Base-by-base conservation (phyloP, 805 yeast genomes). In the Tetrapisispora taiwanensis region DNA sequence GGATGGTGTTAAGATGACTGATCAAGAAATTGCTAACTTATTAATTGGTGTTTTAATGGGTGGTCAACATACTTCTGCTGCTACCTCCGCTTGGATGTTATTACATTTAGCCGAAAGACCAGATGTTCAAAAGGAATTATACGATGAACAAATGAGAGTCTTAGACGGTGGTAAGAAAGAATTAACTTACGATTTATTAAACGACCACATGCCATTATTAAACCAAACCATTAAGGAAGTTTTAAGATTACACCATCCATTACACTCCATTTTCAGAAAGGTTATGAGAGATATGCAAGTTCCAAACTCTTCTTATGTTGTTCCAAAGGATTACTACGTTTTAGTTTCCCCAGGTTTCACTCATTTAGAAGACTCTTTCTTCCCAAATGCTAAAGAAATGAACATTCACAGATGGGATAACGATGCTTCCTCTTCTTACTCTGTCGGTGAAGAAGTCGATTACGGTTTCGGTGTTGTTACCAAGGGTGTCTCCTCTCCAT, bases 1-100 rank as follows among this genome's bases (percentile, higher is more conserved):
- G 65, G 97, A 92, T 62, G 98, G 98, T 55, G 79, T 81, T 40
- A 74, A 75, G 59, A 89, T 92, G 97, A 82, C 95, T 24, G 98
- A 92, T 65, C 81, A 81, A 63, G 95, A 92, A 69, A 87, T 92
- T 59, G 92, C 97, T 41, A 84, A 89, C 67, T 72, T 92, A 65
- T 71, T 88, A 64, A 90, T 92, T 66, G 98, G 97, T 65, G 83
- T 92, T 44, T 73, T 92, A 49, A 92, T 92, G 98, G 98, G 98
- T 58, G 98, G 98, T 50, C 98, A 92, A 71, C 98, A 92, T 66
- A 92, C 98, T 24, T 84, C 95, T 50, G 92, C 97, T 36, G 76
- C 97, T 20, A 92, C 98, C 19, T 84, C 95, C 34, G 84, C 97
- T 15, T 92, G 98, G 98, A 79, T 80, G 59, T 70, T 92, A 60